A percentile compares a stretch with the other conserved stretches of the same genome.
These are phyloP conservation scores for Aspergillus campestris DNA, from an alignment of 495 filamentous ascomycete genomes.

Conservation along the genomic window DNA sequence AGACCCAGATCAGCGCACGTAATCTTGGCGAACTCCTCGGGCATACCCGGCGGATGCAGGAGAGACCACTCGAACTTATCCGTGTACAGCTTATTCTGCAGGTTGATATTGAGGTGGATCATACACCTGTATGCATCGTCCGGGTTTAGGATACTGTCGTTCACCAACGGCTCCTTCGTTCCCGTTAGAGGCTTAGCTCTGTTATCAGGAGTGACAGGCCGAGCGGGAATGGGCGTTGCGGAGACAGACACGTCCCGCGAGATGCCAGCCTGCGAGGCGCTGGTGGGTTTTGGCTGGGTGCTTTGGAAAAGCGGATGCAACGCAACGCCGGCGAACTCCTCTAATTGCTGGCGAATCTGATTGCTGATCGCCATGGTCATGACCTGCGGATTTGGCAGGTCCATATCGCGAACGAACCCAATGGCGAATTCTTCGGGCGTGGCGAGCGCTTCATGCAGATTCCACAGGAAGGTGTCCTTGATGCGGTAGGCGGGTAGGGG, in stretches of 20 bases:
- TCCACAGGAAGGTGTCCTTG: conserved; percentile 95
- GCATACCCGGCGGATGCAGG: conserved; percentile 80
- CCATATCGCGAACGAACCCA: conserved; percentile 85
- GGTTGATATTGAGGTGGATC: conserved; percentile 83
- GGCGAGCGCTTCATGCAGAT: conserved; percentile 86
- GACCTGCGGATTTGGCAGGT: conserved; percentile 65
- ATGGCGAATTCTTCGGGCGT: conserved; percentile 93
- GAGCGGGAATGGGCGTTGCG: conserved; percentile 40
- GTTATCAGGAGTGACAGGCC: conserved; percentile 41
- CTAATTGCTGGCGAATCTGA: conserved; percentile 88
- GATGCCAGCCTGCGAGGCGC: conserved; percentile 24
- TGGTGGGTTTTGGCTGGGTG: conserved; percentile 34
- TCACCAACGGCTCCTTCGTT: conserved; percentile 35
- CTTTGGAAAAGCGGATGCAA: conserved; percentile 82
- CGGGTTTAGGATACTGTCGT: conserved; percentile 59
- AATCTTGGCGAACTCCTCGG: conserved; percentile 83
- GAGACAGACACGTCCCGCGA: conserved; percentile 47
- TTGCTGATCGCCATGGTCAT: conserved; percentile 74
- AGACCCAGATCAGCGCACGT: conserved; percentile 90
- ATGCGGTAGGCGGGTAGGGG: conserved; percentile 72
- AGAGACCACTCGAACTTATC: conserved; percentile 99
- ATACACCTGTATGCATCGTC: conserved; percentile 91
- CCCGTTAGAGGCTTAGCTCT: conserved; percentile 28
- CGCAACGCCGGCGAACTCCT: conserved; percentile 93
- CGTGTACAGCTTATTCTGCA: conserved; percentile 85